Evolutionary conservation across 768 basidiomycete species (phyloP), one percentile per base, ranked within the genome.

Genomic region (Mycena venus): DNA sequence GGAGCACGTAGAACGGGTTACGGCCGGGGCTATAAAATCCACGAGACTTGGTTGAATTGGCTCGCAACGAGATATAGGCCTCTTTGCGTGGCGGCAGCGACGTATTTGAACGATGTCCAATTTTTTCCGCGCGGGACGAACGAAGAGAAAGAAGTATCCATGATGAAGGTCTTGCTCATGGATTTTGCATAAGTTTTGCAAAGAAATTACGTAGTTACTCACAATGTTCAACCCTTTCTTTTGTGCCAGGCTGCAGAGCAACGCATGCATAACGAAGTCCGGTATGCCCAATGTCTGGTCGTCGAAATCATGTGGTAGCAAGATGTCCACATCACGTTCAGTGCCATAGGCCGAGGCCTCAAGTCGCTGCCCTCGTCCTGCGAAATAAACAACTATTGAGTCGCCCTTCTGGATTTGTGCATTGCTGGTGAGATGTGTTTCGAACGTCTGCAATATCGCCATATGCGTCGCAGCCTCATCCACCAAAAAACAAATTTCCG

Each of bases 221-320:
- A 68, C 66, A 25, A 68, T 58, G 36, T 68, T 68, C 7, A 17
- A 14, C 19, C 51, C 56, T 19, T 38, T 59, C 42, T 68, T 34
- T 25, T 34, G 10, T n/a, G 66, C 38, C 12, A 68, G 40, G 10
- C 59, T 40, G 42, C 55, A 68, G 25, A 68, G 66, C 21, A 68
- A 40, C 2, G 38, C 27, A 27, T 59, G 25, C 40, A 68, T 19
- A 8, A 27, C 31, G 40, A 40, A 44, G 14, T 56, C 66, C 4
- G 51, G 59, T 31, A 68, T 68, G 0, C 66, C 66, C 29, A 8
- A 10, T 17, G 29, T 38, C 2, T 34, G 29, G 12, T 31, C 40
- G 21, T 19, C 42, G 32, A 21, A 59, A 25, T 68, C 66, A 11
- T 68, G 56, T 3, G 63, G 63, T 36, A 65, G 19, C 47, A 65